A percentile compares a stretch with the other conserved stretches of the same genome.
phyloP scores from a whole-genome alignment of 1,139 yeast genomes.

The Blastobotrys buckinghamii region DNA sequence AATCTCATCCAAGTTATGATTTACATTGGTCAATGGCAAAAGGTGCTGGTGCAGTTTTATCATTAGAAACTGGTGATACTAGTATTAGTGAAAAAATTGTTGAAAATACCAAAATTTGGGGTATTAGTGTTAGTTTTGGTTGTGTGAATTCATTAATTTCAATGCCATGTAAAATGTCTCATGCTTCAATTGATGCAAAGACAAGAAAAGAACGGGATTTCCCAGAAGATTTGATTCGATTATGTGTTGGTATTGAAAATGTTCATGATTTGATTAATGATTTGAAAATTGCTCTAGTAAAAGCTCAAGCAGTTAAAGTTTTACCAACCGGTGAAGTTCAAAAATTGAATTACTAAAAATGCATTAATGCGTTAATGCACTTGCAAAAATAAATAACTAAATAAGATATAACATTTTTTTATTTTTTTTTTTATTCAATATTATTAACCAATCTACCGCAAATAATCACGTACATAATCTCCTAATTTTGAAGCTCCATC shows the following conservation, averaged over 20 bases:
- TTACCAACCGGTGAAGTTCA: background rate
- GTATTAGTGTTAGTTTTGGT: conserved; percentile 91
- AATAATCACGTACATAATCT: conserved; percentile 75
- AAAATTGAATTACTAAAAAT: background rate
- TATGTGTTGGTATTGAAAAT: conserved; percentile 84
- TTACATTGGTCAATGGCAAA: conserved; percentile 70
- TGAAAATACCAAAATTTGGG: conserved; percentile 68
- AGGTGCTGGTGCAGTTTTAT: conserved; percentile 86
- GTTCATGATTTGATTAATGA: conserved; percentile 60
- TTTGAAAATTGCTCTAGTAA: conserved; percentile 59
- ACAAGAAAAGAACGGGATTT: conserved; percentile 81
- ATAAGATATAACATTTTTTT: background rate
- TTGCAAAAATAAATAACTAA: background rate
- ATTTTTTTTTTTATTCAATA: too few species aligned
- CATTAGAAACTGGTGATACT: conserved; percentile 79
- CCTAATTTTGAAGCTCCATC: conserved; percentile 89
- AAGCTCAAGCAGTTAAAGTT: conserved; percentile 33
- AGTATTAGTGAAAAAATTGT: conserved; percentile 66
- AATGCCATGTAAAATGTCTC: conserved; percentile 93
- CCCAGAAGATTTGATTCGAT: conserved; percentile 85
- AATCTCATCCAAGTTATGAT: conserved; percentile 74
- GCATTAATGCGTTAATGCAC: background rate
- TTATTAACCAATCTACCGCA: conserved; percentile 48
- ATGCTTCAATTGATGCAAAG: conserved; percentile 88
- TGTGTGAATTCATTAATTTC: conserved; percentile 88